Conservation (phyloP, 1,139 yeast genomes). For the Suhomyces coccinellae region DNA sequence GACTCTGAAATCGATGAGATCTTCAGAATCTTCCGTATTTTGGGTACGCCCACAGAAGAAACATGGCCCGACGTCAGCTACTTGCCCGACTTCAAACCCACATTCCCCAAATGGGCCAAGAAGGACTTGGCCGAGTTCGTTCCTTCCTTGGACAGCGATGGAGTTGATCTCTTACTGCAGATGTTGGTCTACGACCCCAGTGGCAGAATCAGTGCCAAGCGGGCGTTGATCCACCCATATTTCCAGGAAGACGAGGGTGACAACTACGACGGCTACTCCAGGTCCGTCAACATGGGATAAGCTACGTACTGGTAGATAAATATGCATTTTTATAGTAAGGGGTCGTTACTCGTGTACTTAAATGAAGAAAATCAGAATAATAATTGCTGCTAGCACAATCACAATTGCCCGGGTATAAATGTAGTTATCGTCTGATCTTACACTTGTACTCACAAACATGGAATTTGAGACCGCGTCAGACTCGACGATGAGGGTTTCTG, state of each 20-base stretch:
- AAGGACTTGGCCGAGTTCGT: slow-evolving; percentile 70
- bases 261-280: slow-evolving; percentile 30
- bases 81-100: slow-evolving; percentile 91
- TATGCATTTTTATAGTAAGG: slow-evolving; percentile 1
- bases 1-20: slow-evolving; percentile 98
- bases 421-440: not conserved
- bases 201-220: slow-evolving; percentile 87
- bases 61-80: slow-evolving; percentile 96
- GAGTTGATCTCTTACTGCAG: slow-evolving; percentile 77
- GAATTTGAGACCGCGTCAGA: not conserved
- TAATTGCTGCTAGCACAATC: slow-evolving; percentile 1
- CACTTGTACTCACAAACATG: too few relatives aligned
- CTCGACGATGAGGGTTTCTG: not conserved
- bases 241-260: slow-evolving; percentile 54
- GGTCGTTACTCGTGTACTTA: slow-evolving; percentile 3
- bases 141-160: slow-evolving; percentile 79
- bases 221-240: slow-evolving; percentile 89
- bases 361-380: slow-evolving; percentile 2
- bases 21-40: slow-evolving; percentile 84
- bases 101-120: slow-evolving; percentile 93
- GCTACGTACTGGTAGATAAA: not conserved
- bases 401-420: slow-evolving; percentile 4
- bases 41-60: slow-evolving; percentile 94
- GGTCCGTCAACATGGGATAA: slow-evolving; percentile 45
- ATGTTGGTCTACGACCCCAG: slow-evolving; percentile 92